Percentiles rank a stretch among this genome's conserved stretches.
Conservation (phyloP, 2,329 filamentous ascomycete species). For the Leptographium wingfieldii region DNA sequence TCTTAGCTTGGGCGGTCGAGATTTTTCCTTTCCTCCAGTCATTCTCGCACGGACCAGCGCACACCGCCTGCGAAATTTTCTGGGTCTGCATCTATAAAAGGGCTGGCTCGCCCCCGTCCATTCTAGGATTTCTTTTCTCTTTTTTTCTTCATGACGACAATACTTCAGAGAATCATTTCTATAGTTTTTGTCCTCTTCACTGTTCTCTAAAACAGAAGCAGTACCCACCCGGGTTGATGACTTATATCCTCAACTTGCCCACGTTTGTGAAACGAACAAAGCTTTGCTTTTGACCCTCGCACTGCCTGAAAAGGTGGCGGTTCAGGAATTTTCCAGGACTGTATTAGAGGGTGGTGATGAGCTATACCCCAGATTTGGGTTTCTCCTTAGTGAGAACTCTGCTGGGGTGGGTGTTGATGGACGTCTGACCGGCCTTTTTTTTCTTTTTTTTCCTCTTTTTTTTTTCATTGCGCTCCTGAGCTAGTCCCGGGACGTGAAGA, state of each 20-base stretch:
- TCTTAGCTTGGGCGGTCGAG: neutral
- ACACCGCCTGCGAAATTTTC: neutral
- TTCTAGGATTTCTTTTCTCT: constrained; percentile 24
- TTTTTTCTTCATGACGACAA: constrained; percentile 49
- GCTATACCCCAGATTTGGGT: constrained; percentile 63
- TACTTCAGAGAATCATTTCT: constrained; percentile 87
- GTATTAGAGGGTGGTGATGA: constrained; percentile 88
- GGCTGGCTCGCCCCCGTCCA: constrained; percentile 12
- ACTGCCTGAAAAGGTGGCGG: constrained; percentile 52
- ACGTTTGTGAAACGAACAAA: constrained; percentile 14
- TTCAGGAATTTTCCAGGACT: constrained; percentile 23
- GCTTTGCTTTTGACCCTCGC: constrained; percentile 57
- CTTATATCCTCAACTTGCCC: constrained; percentile 52
- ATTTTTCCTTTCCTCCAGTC: neutral
- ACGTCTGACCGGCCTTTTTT: constrained; percentile 69
- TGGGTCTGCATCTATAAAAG: constrained; percentile 30
- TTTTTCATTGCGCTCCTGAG: constrained; percentile 45
- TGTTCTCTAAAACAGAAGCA: constrained; percentile 87
- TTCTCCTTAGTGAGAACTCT: constrained; percentile 59
- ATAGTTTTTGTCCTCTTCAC: constrained; percentile 91
- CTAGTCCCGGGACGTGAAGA: constrained; percentile 37
- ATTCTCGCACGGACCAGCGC: constrained; percentile 3
- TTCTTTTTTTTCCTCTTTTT: constrained; percentile 45
- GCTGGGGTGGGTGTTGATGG: constrained; percentile 71
- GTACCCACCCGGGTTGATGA: constrained; percentile 95